Evolutionary conservation across 192 early-diverging fungal genomes (phyloP).

Genomic region (Mortierella alpina): DNA sequence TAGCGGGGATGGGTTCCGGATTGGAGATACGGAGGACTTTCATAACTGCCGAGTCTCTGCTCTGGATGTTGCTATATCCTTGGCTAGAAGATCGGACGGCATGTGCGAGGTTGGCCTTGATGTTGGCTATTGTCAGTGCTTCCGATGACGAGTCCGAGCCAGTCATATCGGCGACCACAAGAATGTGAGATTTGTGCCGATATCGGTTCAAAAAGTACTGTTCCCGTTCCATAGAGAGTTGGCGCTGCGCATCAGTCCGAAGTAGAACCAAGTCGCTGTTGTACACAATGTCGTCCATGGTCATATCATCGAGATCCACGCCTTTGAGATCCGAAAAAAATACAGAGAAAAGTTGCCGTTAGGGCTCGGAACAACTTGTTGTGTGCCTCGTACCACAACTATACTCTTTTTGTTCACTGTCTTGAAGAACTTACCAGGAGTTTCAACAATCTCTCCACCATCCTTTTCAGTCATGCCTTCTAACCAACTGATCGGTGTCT

Average conservation of each 20-base stretch:
- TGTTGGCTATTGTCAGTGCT: constrained; percentile 23
- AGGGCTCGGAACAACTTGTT: not conserved
- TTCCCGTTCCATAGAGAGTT: constrained; percentile 43
- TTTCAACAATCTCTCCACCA: constrained; percentile 46
- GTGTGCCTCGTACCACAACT: not conserved
- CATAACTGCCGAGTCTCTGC: constrained; percentile 1
- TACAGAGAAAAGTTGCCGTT: not conserved
- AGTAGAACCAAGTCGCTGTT: constrained; percentile 45
- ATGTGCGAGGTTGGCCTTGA: constrained; percentile 37
- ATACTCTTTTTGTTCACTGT: not conserved
- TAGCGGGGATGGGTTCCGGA: constrained; percentile 38
- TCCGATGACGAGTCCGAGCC: constrained; percentile 11
- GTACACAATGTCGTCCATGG: constrained; percentile 52
- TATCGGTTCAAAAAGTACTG: constrained; percentile 48
- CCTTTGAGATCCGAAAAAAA: constrained; percentile 7
- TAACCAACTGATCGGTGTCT: constrained; percentile 44
- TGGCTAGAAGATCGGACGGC: constrained; percentile 29
- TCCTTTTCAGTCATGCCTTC: constrained; percentile 22
- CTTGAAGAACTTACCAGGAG: constrained; percentile 32
- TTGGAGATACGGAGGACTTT: constrained; percentile 51
- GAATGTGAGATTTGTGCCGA: constrained; percentile 48
- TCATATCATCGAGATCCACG: constrained; percentile 43
- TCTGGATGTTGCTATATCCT: constrained; percentile 40
- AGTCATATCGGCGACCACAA: constrained; percentile 43
- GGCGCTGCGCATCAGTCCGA: constrained; percentile 39